Conservation (phyloP, 139 green algal species). For the Choricystis sp. region DNA sequence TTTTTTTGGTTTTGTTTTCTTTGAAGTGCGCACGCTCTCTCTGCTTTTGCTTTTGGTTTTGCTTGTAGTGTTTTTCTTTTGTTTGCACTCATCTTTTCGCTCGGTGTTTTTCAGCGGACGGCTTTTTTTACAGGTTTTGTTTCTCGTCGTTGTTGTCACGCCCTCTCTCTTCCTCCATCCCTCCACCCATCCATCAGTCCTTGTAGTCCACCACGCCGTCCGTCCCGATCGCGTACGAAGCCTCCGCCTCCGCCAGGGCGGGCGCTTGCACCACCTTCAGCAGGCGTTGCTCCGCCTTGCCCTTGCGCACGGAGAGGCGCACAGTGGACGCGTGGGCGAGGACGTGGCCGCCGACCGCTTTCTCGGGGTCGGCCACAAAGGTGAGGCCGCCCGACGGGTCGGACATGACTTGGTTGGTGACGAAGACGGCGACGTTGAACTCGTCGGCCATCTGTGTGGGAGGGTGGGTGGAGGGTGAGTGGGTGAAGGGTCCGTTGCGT, state of each 20-base stretch:
- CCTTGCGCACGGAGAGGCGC: conserved; percentile 53
- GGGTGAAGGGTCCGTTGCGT: neutral
- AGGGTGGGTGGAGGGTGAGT: neutral
- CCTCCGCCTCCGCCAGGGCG: conserved; percentile 51
- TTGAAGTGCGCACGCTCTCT: conserved; percentile 1
- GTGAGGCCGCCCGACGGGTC: conserved; percentile 55
- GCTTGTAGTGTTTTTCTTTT: neutral
- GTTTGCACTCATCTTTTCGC: neutral
- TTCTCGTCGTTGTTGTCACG: neutral
- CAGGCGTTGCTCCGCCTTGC: conserved; percentile 74
- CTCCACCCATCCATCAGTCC: conserved; percentile 13
- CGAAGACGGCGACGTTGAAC: conserved; percentile 76
- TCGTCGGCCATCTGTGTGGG: conserved; percentile 58
- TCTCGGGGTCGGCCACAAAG: conserved; percentile 78
- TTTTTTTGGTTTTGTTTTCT: too few relatives aligned
- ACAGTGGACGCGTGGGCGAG: conserved; percentile 67
- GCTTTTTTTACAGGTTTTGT: neutral
- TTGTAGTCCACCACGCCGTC: conserved; percentile 33
- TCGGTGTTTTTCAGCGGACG: conserved; percentile 2
- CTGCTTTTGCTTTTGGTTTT: conserved; percentile 3
- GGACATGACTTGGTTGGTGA: conserved; percentile 77
- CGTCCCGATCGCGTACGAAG: conserved; percentile 32
- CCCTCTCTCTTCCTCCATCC: neutral
- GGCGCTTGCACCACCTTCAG: conserved; percentile 46
- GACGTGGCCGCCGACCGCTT: conserved; percentile 45